phyloP scores from a whole-genome alignment of 2,329 filamentous ascomycete species.

The Neocucurbitaria cava region DNA sequence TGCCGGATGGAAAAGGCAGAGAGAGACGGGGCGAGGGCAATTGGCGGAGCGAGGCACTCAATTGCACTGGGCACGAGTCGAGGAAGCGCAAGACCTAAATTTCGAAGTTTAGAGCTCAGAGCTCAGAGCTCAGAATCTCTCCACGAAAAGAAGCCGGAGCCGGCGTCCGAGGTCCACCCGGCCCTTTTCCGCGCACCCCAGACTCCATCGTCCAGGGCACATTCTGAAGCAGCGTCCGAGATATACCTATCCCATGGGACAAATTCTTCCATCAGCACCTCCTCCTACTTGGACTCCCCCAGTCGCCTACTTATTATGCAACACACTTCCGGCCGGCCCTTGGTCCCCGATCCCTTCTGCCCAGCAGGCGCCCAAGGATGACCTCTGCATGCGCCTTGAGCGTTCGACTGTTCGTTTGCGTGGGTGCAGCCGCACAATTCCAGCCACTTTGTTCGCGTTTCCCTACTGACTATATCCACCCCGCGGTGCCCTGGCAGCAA shows the following conservation, averaged over 20 bases:
- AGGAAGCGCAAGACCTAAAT: constrained; percentile 1
- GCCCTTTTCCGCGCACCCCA: not conserved
- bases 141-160: constrained; percentile 2
- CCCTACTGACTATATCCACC: constrained; percentile 1
- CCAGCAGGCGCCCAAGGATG: constrained; percentile 6
- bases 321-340: not conserved
- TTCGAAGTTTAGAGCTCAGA: constrained; percentile 9
- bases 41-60: constrained; percentile 10
- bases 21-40: constrained; percentile 6
- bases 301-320: not conserved
- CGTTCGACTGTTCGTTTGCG: constrained; percentile 22
- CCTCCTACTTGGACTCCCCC: not conserved
- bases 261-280: not conserved
- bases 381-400: constrained; percentile 16
- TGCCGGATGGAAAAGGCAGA: not conserved
- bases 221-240: too few species aligned
- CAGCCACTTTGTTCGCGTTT: constrained; percentile 5
- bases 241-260: not conserved
- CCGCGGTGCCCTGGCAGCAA: too few species aligned
- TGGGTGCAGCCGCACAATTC: constrained; percentile 24
- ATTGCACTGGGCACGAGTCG: constrained; percentile 3
- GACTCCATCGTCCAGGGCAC: too few species aligned
- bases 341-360: constrained; percentile 1
- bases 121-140: constrained; percentile 3
- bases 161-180: constrained; percentile 1